A percentile compares a stretch with the other conserved stretches of the same genome.
Evolutionary conservation across 345 rosid species (phyloP).

Genomic region (Psidium friedrichsthalianum): DNA sequence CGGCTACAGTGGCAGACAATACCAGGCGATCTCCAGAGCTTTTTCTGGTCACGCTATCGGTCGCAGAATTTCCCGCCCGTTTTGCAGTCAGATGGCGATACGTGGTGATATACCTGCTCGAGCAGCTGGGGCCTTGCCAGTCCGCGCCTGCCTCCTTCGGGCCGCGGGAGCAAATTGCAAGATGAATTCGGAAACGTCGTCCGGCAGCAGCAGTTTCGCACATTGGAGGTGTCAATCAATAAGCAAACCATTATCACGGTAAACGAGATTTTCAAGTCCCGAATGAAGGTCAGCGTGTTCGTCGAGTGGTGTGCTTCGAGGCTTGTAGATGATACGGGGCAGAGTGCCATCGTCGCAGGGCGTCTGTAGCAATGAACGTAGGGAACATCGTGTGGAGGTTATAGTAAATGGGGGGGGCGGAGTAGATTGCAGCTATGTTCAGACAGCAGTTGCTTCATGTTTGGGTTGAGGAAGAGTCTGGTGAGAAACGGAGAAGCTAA

Average conservation of each 20-base stretch:
- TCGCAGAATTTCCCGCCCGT: slow-evolving; percentile 66
- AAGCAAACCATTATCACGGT: slow-evolving; percentile 20
- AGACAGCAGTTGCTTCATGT: slow-evolving; percentile 60
- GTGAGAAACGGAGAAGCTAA: slow-evolving; percentile 85
- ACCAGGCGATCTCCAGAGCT: slow-evolving; percentile 38
- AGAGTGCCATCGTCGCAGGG: slow-evolving; percentile 26
- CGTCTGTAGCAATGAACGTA: slow-evolving; percentile 40
- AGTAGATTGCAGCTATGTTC: slow-evolving; percentile 24
- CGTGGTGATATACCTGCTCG: slow-evolving; percentile 51
- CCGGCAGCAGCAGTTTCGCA: slow-evolving; percentile 66
- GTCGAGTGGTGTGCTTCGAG: slow-evolving; percentile 1
- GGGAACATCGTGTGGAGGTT: slow-evolving; percentile 43
- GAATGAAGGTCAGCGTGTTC: slow-evolving; percentile 35
- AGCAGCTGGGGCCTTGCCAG: slow-evolving; percentile 39
- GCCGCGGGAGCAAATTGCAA: slow-evolving; percentile 34
- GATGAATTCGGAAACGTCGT: slow-evolving; percentile 44
- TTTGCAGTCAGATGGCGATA: slow-evolving; percentile 53
- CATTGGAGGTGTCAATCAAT: slow-evolving; percentile 24
- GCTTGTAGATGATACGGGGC: background rate
- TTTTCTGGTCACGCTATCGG: slow-evolving; percentile 69
- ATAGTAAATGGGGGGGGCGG: slow-evolving; percentile 59
- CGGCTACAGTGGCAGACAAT: slow-evolving; percentile 20
- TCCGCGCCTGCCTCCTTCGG: slow-evolving; percentile 14
- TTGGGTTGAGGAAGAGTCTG: slow-evolving; percentile 83
- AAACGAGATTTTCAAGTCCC: slow-evolving; percentile 47